Evolutionary conservation across 495 filamentous ascomycete genomes (phyloP).

Genomic region (Aspergillus funiculosus): DNA sequence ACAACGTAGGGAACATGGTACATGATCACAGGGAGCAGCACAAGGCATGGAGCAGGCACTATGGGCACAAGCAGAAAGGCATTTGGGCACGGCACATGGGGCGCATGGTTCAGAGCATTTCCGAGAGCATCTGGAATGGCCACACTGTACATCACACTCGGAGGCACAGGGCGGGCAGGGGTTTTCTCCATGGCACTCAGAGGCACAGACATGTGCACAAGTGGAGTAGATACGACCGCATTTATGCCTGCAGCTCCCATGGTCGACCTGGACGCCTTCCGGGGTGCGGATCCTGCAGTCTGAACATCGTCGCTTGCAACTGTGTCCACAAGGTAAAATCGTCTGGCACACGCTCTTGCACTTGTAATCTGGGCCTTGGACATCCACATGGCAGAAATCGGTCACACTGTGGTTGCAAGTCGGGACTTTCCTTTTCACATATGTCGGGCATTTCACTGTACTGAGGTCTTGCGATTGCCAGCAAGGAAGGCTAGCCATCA

Average conservation of each 20-base stretch:
- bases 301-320: conserved; percentile 48
- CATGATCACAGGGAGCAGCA: conserved; percentile 53
- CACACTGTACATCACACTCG: conserved; percentile 57
- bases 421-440: conserved; percentile 41
- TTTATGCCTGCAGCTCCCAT: conserved; percentile 44
- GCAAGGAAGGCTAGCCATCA: conserved; percentile 41
- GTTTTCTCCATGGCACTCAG: conserved; percentile 48
- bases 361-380: conserved; percentile 23
- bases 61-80: conserved; percentile 56
- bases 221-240: conserved; percentile 52
- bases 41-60: conserved; percentile 58
- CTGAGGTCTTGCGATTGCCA: conserved; percentile 42
- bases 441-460: conserved; percentile 31
- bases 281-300: conserved; percentile 35
- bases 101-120: conserved; percentile 59
- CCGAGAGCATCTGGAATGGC: conserved; percentile 55
- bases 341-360: conserved; percentile 47
- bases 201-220: conserved; percentile 53
- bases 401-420: conserved; percentile 50
- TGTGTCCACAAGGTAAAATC: conserved; percentile 54
- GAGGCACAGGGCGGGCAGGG: conserved; percentile 50
- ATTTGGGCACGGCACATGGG: conserved; percentile 57
- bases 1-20: conserved; percentile 65
- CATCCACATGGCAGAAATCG: conserved; percentile 49
- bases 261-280: conserved; percentile 26